Percentiles rank a stretch among this genome's conserved stretches.
These are phyloP conservation scores for Colletotrichum sublineola DNA, from an alignment of 2,329 filamentous ascomycete species.

Conservation along the genomic window DNA sequence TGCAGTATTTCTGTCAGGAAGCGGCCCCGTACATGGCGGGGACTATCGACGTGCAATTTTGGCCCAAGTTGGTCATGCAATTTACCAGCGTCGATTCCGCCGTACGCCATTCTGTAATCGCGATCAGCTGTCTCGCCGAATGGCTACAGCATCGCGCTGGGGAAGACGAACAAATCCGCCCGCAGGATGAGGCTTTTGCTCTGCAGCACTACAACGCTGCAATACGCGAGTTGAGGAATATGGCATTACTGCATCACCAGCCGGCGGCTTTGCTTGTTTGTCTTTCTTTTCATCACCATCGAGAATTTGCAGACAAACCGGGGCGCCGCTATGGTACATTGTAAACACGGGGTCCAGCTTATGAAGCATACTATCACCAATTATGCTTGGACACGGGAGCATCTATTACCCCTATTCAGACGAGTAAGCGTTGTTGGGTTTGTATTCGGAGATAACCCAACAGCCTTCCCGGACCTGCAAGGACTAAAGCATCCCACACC, in stretches of 20 bases:
- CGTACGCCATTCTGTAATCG: conserved; percentile 25
- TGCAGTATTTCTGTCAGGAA: conserved; percentile 24
- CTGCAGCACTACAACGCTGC: conserved; percentile 27
- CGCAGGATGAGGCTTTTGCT: not conserved
- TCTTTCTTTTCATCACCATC: conserved; percentile 33
- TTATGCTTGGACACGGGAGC: conserved; percentile 12
- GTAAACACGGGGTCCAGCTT: conserved; percentile 16
- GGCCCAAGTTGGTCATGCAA: conserved; percentile 39
- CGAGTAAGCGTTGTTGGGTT: not conserved
- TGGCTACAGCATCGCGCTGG: not conserved
- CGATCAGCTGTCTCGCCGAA: conserved; percentile 43
- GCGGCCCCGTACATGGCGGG: conserved; percentile 35
- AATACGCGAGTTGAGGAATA: conserved; percentile 13
- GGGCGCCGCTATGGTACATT: conserved; percentile 10
- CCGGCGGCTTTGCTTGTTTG: conserved; percentile 36
- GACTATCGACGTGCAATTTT: conserved; percentile 35
- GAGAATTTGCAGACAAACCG: conserved; percentile 26
- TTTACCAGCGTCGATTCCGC: conserved; percentile 27
- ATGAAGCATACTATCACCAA: not conserved
- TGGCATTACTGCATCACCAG: not conserved
- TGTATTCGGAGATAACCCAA: not conserved
- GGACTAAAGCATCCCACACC: conserved; percentile 10
- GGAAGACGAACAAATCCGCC: not conserved
- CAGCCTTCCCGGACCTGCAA: conserved; percentile 30
- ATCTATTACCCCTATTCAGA: conserved; percentile 24